Evolutionary conservation across 768 basidiomycete species (phyloP), one percentile per base, ranked within the genome.

Genomic region (Naganishia antarctica): DNA sequence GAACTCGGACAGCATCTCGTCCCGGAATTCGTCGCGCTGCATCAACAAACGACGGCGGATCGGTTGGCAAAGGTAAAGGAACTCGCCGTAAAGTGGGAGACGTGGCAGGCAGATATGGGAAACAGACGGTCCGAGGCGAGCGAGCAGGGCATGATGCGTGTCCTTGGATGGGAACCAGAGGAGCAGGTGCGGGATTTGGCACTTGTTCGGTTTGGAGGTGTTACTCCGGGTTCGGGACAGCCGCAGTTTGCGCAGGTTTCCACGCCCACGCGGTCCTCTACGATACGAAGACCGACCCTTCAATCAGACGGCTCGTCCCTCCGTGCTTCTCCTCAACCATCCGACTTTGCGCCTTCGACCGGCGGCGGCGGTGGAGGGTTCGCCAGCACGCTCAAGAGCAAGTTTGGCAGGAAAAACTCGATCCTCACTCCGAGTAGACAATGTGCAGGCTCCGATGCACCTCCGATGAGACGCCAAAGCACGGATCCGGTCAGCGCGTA

Each of bases 21-120:
- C 8, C 76, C 76, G 1, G 70, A 73, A 65, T 71, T 76, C 16
- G 75, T 75, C 44, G 69, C 70, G 1, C 70, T 73, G 8, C 75
- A 73, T 60, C 78, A 79, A 46, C 23, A 65, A 23, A 50, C 75
- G 37, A 76, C 77, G 21, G 71, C 71, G 50, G 68, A 69, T 31
- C 67, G 78, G 23, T 60, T 79, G 47, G 63, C 63, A 13, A 60
- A 51, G 15, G 59, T 78, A 40, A 79, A 79, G 60, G 76, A 79
- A 65, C 51, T 75, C 25, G 60, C 71, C 18, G 73, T 77, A 15
- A 68, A 76, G 47, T 79, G 71, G 70, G 74, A 74, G 25, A 79
- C 76, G 11, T 66, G 73, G 25, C 62, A 68, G 57, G 69, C 68
- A 3, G 78, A 79, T 46, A 69, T 73, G 58, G 71, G 74, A 1